Evolutionary conservation across 257 asterid species (phyloP), one percentile per base, ranked within the genome.

Genomic region (Solanum chiquidenum): DNA sequence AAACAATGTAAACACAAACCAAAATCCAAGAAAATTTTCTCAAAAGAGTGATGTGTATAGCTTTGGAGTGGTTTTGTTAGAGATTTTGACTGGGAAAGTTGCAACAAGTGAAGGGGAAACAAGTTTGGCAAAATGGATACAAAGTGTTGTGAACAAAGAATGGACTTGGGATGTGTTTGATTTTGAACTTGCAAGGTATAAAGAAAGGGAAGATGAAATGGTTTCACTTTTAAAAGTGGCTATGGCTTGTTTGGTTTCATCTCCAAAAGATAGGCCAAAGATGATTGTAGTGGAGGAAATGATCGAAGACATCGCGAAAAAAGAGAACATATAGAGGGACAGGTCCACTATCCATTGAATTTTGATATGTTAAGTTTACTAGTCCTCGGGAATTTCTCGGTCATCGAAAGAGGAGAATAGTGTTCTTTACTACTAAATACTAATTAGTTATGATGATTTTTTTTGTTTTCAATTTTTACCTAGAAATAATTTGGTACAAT

Each of bases 131-230:
- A 90, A 73, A 62, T 89, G 92, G 93, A 91, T 90, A 58, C 86
- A 87, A n/a, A 69, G 86, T 7, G 93, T 76, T 8, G 89, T 89
- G 27, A 76, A 83, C 7, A 89, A 90, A 71, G 91, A 91, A 76
- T 91, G 91, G 92, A 91, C 86, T 6, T 90, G 92, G 90, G 91
- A 91, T 49, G 90, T 88, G 46, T 88, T 91, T 86, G 93, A 91
- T 86, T 90, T 90, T 76, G 93, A 91, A 87, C 86, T 91, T 12
- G 87, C 89, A 27, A 86, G 92, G 76, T 84, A 89, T 62, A 91
- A 89, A 87, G 92, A 89, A 80, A 91, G 83, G 90, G 93, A 91
- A 83, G 89, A 90, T 44, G 91, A 89, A 49, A 91, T 91, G 92
- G 84, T 89, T 74, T 90, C 87, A 60, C 87, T 91, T 13, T 35